A percentile compares a stretch with the other conserved stretches of the same genome.
Conservation (phyloP, 169 alveolate genomes). For the Pseudocohnilembus persalinus region DNA sequence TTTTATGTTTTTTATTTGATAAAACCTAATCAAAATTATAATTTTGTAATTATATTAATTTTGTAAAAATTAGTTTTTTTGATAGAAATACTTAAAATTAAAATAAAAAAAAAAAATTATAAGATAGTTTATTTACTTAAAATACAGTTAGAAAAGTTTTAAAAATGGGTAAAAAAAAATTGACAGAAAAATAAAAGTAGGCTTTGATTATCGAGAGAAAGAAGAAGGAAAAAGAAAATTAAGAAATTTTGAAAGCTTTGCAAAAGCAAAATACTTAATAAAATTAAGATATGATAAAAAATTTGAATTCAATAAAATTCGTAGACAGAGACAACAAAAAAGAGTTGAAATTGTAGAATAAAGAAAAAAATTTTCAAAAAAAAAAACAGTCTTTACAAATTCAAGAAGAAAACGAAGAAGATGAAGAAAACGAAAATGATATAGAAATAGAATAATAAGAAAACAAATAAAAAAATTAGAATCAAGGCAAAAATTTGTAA, state of each 20-base stretch:
- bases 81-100: too few species aligned
- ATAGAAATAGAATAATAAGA: too few species aligned
- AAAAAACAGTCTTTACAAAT: too few species aligned
- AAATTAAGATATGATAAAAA: too few species aligned
- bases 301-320: not conserved
- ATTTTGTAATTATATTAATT: too few species aligned
- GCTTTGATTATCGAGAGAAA: not conserved
- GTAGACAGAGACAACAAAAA: not conserved
- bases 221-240: not conserved
- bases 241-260: not conserved
- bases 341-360: not conserved
- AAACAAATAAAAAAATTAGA: not conserved
- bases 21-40: too few species aligned
- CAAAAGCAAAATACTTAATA: not conserved
- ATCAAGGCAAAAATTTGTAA: not conserved
- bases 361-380: not conserved
- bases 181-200: not conserved
- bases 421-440: not conserved
- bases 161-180: not conserved
- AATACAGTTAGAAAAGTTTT: not conserved
- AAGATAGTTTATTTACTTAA: too few species aligned
- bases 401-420: not conserved
- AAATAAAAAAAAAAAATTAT: too few species aligned
- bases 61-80: too few species aligned
- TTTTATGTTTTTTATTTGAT: too few species aligned